Evolutionary conservation across 305 asterid species (phyloP).

Genomic region (Rubia balearica): DNA sequence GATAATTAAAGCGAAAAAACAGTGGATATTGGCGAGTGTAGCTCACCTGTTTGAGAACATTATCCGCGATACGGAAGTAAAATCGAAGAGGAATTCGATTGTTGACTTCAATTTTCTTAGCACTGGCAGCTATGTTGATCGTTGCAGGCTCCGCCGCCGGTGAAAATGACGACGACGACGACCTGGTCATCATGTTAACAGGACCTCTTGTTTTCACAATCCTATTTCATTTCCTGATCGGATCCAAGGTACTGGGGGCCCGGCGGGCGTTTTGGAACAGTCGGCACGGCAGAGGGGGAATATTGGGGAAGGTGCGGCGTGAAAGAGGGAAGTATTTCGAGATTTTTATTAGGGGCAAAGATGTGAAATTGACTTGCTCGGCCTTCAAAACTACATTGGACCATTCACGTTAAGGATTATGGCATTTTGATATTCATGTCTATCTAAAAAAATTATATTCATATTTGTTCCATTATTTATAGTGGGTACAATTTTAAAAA

Average conservation of each 20-base stretch:
- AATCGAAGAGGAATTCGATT: slow-evolving; percentile 56
- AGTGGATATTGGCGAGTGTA: not conserved
- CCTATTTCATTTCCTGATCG: slow-evolving; percentile 2
- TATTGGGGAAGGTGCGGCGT: not conserved
- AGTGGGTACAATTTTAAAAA: too few species aligned
- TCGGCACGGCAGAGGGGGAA: slow-evolving; percentile 1
- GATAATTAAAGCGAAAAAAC: not conserved
- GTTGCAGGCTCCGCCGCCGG: slow-evolving; percentile 20
- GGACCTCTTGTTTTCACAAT: not conserved
- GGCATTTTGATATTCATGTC: too few species aligned
- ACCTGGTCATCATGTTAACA: slow-evolving; percentile 36
- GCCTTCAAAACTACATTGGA: too few species aligned
- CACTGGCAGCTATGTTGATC: slow-evolving; percentile 60
- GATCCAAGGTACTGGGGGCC: slow-evolving; percentile 3
- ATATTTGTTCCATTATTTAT: too few species aligned
- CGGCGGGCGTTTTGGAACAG: slow-evolving; percentile 6
- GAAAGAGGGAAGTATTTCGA: slow-evolving; percentile 14
- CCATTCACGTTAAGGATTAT: too few species aligned
- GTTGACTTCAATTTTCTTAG: slow-evolving; percentile 73
- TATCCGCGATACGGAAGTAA: slow-evolving; percentile 79
- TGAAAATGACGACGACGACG: slow-evolving; percentile 41
- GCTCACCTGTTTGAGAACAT: slow-evolving; percentile 76
- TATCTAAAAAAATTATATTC: too few species aligned
- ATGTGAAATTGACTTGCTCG: slow-evolving; percentile 9
- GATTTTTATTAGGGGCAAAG: slow-evolving; percentile 19